Percentiles rank a stretch among this genome's conserved stretches.
Conservation (phyloP, 306 rosid genomes). For the Dicorynia guianensis region DNA sequence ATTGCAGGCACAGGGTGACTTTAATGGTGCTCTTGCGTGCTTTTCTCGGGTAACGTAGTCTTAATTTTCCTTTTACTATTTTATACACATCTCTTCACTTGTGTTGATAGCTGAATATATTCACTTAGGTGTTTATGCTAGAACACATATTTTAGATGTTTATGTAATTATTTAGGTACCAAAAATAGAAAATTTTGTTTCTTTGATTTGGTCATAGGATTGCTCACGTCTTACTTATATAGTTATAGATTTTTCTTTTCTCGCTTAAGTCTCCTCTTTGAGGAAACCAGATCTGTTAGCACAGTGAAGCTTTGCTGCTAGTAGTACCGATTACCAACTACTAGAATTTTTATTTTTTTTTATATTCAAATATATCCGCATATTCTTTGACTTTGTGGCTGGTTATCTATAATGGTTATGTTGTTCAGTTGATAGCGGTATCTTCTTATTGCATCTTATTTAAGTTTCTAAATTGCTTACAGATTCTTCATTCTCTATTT, state of each 20-base stretch:
- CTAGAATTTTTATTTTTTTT: too few species aligned
- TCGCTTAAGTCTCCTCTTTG: too few species aligned
- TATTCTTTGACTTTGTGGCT: slow-evolving; percentile 25
- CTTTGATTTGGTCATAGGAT: too few species aligned
- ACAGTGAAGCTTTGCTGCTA: not conserved
- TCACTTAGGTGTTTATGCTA: too few species aligned
- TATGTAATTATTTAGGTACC: too few species aligned
- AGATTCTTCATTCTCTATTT: not conserved
- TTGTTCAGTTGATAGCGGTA: not conserved
- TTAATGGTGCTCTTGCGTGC: slow-evolving; percentile 66
- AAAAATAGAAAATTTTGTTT: too few species aligned
- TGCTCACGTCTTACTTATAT: too few species aligned
- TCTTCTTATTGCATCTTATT: not conserved
- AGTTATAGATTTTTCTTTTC: too few species aligned
- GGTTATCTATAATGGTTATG: slow-evolving; percentile 33
- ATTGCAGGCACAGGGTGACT: slow-evolving; percentile 75
- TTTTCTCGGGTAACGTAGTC: slow-evolving; percentile 59
- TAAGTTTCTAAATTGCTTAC: not conserved
- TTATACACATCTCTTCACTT: too few species aligned
- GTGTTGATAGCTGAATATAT: too few species aligned
- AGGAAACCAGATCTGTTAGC: not conserved
- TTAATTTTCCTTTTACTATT: slow-evolving; percentile 3
- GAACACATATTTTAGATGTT: too few species aligned
- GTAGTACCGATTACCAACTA: not conserved
- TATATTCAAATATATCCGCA: not conserved